Conservation (phyloP, 73 alveolate species). For the Durusdinium trenchii region DNA sequence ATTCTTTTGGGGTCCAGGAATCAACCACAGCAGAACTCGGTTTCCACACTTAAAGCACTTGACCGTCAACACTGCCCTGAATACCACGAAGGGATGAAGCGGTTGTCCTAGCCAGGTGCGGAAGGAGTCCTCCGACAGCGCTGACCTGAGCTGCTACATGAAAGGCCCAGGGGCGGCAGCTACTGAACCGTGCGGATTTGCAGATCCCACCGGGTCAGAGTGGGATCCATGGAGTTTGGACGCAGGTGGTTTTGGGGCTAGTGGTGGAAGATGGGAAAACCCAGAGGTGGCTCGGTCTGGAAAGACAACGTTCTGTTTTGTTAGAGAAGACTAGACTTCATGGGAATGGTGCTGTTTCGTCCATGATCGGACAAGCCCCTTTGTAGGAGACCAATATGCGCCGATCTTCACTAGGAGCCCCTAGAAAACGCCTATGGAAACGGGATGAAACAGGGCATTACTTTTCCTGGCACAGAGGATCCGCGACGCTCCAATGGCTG, state of each 20-base stretch:
- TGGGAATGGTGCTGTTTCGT: too few relatives aligned
- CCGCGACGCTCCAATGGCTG: not conserved
- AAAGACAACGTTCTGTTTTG: too few relatives aligned
- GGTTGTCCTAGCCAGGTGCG: not conserved
- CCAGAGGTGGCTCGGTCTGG: too few relatives aligned
- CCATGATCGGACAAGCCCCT: too few relatives aligned
- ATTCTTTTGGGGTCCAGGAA: not conserved
- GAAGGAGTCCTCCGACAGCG: conserved; percentile 4
- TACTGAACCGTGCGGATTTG: not conserved
- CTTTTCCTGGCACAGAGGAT: not conserved
- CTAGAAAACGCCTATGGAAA: too few relatives aligned
- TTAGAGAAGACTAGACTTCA: too few relatives aligned
- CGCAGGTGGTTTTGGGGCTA: too few relatives aligned
- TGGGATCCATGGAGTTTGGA: not conserved
- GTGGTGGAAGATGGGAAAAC: too few relatives aligned
- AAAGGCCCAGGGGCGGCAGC: conserved; percentile 18
- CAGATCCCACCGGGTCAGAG: not conserved
- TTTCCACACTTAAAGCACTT: not conserved
- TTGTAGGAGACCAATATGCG: too few relatives aligned
- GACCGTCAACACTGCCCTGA: not conserved
- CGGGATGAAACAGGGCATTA: too few relatives aligned
- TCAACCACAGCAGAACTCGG: not conserved
- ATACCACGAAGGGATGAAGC: not conserved
- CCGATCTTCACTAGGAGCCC: too few relatives aligned
- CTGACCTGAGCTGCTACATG: conserved; percentile 49